phyloP scores from a whole-genome alignment of 768 basidiomycete species.

The Paxillus involutus region DNA sequence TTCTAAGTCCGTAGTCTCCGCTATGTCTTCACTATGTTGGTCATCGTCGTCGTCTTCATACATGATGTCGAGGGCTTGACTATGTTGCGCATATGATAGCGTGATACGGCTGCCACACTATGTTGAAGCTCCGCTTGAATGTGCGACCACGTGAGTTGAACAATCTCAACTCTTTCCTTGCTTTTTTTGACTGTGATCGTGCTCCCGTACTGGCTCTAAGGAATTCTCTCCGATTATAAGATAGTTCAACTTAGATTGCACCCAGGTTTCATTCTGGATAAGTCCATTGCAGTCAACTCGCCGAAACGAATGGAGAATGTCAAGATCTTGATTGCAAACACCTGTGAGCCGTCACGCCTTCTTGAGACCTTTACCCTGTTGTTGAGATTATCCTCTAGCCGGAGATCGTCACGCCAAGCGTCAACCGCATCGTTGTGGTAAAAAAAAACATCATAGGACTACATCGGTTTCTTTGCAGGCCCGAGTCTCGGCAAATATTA shows the following conservation, averaged over 20 bases:
- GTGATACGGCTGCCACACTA: too few species aligned
- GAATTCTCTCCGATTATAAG: not conserved
- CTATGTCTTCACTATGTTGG: too few species aligned
- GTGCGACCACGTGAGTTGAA: too few species aligned
- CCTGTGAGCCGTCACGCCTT: conserved; percentile 57
- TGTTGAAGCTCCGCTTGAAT: too few species aligned
- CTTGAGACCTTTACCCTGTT: not conserved
- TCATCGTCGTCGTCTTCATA: too few species aligned
- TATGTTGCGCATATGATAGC: too few species aligned
- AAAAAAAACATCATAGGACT: conserved; percentile 54
- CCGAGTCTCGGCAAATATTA: too few species aligned
- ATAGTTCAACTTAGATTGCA: not conserved
- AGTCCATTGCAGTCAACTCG: conserved; percentile 90
- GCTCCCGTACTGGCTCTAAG: too few species aligned
- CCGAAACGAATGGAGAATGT: conserved; percentile 94
- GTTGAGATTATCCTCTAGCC: conserved; percentile 47
- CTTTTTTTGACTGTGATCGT: too few species aligned
- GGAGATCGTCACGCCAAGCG: conserved; percentile 56
- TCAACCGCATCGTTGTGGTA: conserved; percentile 27
- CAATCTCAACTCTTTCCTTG: too few species aligned
- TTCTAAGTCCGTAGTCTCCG: too few species aligned
- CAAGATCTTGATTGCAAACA: conserved; percentile 96
- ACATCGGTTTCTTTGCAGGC: conserved; percentile 79
- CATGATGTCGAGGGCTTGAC: too few species aligned
- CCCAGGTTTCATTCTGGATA: conserved; percentile 95